A percentile compares a stretch with the other conserved stretches of the same genome.
Evolutionary conservation across 2,329 filamentous ascomycete species (phyloP).

Genomic region (Volutella citrinella): DNA sequence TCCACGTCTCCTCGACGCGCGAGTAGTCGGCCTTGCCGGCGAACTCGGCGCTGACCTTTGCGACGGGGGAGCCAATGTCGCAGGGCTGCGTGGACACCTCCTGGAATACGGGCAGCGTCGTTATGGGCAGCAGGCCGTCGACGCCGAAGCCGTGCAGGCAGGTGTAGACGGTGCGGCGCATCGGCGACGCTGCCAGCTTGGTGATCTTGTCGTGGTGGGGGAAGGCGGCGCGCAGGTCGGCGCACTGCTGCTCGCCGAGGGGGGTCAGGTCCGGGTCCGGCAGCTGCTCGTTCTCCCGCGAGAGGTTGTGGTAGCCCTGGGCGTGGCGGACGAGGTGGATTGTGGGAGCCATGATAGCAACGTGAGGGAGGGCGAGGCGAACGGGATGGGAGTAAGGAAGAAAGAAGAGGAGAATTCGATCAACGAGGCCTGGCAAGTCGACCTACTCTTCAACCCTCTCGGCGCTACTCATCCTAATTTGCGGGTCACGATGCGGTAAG

Average conservation of each 20-base stretch:
- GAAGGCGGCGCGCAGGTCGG: slow-evolving; percentile 58
- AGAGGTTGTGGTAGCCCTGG: slow-evolving; percentile 79
- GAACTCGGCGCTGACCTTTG: slow-evolving; percentile 59
- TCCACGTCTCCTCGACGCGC: slow-evolving; percentile 66
- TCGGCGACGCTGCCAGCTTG: slow-evolving; percentile 72
- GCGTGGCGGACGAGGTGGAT: slow-evolving; percentile 72
- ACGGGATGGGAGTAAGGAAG: too few species aligned
- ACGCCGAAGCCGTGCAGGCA: slow-evolving; percentile 67
- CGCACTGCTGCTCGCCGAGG: slow-evolving; percentile 74
- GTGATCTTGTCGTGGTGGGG: slow-evolving; percentile 63
- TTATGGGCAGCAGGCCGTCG: slow-evolving; percentile 44
- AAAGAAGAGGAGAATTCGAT: too few species aligned
- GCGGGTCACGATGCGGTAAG: too few species aligned
- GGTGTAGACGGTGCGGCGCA: slow-evolving; percentile 79
- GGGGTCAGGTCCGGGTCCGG: slow-evolving; percentile 77
- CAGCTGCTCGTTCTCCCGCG: slow-evolving; percentile 63
- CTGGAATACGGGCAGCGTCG: slow-evolving; percentile 72
- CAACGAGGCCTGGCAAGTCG: too few species aligned
- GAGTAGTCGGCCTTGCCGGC: slow-evolving; percentile 60
- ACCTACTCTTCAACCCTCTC: too few species aligned
- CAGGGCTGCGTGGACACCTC: slow-evolving; percentile 74
- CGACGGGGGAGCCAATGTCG: slow-evolving; percentile 65
- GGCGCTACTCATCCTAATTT: too few species aligned
- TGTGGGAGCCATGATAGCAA: slow-evolving; percentile 50
- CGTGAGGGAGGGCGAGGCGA: too few species aligned